These are phyloP conservation scores for Candida sanyaensis DNA, from an alignment of 1,139 yeast species.

Conservation along the genomic window DNA sequence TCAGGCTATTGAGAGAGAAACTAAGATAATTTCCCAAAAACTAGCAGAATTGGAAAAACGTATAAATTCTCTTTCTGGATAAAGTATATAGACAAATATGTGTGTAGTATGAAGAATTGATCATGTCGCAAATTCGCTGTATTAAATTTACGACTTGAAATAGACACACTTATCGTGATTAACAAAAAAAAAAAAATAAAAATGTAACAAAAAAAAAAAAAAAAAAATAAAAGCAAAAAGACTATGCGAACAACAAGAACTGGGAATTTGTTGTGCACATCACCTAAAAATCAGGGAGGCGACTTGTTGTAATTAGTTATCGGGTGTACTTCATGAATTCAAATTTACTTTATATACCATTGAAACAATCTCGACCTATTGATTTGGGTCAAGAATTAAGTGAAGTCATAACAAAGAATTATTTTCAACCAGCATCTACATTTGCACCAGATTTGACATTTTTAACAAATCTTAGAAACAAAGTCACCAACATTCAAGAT, in stretches of 20 bases:
- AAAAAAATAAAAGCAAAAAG: too few species aligned
- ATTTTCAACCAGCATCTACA: constrained; percentile 62
- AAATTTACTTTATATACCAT: constrained; percentile 54
- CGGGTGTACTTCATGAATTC: constrained; percentile 20
- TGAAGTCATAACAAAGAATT: constrained; percentile 56
- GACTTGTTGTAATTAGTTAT: too few species aligned
- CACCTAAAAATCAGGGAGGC: too few species aligned
- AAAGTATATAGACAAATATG: too few species aligned
- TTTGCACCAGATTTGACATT: constrained; percentile 55
- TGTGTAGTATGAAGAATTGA: too few species aligned
- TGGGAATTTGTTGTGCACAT: too few species aligned
- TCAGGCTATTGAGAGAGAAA: neutral
- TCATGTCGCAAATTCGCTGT: too few species aligned
- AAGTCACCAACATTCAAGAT: constrained; percentile 24
- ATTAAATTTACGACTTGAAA: too few species aligned
- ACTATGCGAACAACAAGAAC: too few species aligned
- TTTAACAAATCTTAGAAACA: constrained; percentile 30
- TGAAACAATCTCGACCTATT: constrained; percentile 49
- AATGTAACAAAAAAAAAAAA: too few species aligned
- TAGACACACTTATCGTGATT: too few species aligned
- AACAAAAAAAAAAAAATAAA: too few species aligned
- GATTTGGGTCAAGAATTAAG: constrained; percentile 49
- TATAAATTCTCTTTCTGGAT: neutral
- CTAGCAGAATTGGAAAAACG: neutral
- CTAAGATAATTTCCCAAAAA: neutral